Evolutionary conservation across 345 rosid genomes (phyloP).

Genomic region (Alliaria petiolata): DNA sequence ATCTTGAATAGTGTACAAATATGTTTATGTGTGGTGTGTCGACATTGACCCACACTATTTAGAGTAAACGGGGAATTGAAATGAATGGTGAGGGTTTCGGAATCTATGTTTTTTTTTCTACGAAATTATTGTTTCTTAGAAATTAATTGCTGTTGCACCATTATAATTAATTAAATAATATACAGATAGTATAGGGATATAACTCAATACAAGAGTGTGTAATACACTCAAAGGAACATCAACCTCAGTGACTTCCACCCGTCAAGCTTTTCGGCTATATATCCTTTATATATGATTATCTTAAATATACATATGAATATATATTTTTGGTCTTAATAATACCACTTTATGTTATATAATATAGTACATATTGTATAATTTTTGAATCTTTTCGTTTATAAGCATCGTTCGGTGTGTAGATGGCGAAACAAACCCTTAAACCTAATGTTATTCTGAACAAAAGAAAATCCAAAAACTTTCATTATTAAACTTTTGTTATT

Average conservation of each 20-base stretch:
- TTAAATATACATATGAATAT: conserved; percentile 9
- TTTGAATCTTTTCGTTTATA: neutral
- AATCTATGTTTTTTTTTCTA: conserved; percentile 22
- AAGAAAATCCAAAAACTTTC: neutral
- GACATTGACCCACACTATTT: conserved; percentile 8
- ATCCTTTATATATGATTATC: conserved; percentile 26
- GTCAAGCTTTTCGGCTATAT: conserved; percentile 89
- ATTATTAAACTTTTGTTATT: neutral
- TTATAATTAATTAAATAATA: conserved; percentile 25
- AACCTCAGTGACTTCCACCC: conserved; percentile 48
- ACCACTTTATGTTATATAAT: conserved; percentile 4
- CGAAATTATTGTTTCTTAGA: conserved; percentile 27
- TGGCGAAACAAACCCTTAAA: conserved; percentile 11
- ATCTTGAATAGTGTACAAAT: conserved; percentile 6
- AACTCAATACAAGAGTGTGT: conserved; percentile 47
- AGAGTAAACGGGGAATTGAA: conserved; percentile 2
- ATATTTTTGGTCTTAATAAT: conserved; percentile 2
- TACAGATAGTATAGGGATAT: conserved; percentile 27
- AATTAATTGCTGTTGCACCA: conserved; percentile 20
- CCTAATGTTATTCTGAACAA: neutral
- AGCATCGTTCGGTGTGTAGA: conserved; percentile 10
- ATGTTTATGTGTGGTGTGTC: neutral
- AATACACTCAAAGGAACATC: conserved; percentile 85
- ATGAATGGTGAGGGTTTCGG: conserved; percentile 12
- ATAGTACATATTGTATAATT: neutral